Evolutionary conservation across 2,329 filamentous ascomycete species (phyloP).

Genomic region (Tolypocladium paradoxum): DNA sequence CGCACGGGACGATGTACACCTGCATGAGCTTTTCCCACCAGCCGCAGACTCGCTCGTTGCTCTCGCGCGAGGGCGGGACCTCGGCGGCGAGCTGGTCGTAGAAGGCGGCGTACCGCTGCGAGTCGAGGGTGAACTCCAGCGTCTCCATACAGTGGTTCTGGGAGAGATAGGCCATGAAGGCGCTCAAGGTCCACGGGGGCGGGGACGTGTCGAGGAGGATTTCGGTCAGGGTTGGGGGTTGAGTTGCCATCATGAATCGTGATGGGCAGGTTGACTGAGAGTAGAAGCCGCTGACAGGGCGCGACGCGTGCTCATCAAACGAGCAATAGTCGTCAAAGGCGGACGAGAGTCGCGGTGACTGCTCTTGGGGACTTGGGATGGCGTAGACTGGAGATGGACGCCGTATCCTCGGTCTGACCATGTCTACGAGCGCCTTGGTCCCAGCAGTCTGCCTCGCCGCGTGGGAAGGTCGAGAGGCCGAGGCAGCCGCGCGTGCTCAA

Average conservation of each 20-base stretch:
- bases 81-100: conserved; percentile 33
- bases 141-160: conserved; percentile 97
- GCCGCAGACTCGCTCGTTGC: conserved; percentile 58
- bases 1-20: conserved; percentile 79
- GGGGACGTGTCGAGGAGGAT: conserved; percentile 80
- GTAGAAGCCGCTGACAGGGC: conserved; percentile 37
- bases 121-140: conserved; percentile 91
- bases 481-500: background rate
- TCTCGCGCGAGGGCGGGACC: conserved; percentile 26
- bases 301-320: conserved; percentile 28
- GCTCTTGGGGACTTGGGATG: conserved; percentile 29
- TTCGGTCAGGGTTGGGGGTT: conserved; percentile 64
- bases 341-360: conserved; percentile 32
- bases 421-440: conserved; percentile 12
- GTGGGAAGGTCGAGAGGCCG: background rate
- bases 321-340: conserved; percentile 35
- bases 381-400: conserved; percentile 32
- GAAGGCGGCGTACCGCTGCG: conserved; percentile 66
- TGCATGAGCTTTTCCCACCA: conserved; percentile 83
- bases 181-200: conserved; percentile 79
- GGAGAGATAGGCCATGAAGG: conserved; percentile 93
- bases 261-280: conserved; percentile 29
- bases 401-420: conserved; percentile 37
- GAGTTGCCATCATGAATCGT: conserved; percentile 18
- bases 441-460: background rate